These are phyloP conservation scores for Alternaria gaisen DNA, from an alignment of 2,329 filamentous ascomycete species.

Conservation along the genomic window DNA sequence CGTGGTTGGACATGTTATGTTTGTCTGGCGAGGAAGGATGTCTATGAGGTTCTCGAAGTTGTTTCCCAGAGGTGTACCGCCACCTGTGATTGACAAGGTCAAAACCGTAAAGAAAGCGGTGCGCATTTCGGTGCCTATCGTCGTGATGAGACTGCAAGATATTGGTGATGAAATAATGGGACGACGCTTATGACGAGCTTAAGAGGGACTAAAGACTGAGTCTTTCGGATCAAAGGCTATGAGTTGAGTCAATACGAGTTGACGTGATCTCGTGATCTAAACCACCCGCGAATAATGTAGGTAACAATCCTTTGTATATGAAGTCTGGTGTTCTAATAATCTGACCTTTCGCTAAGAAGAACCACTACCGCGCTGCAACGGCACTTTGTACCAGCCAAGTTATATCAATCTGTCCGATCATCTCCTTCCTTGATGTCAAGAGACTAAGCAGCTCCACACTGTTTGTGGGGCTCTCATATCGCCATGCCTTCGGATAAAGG, in stretches of 20 bases:
- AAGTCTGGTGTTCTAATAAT: accelerated
- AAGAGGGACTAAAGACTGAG: neutral
- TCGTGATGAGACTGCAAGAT: neutral
- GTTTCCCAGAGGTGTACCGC: constrained; percentile 18
- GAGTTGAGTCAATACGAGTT: neutral
- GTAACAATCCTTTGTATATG: neutral
- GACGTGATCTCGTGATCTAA: neutral
- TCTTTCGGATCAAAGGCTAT: neutral
- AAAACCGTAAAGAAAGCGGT: constrained; percentile 15
- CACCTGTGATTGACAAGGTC: constrained; percentile 7
- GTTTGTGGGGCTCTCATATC: neutral
- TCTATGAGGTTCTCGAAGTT: constrained; percentile 15
- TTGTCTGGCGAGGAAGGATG: constrained; percentile 28
- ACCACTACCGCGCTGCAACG: neutral
- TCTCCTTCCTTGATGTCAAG: neutral
- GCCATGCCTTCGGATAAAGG: neutral
- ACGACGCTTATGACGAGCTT: accelerated
- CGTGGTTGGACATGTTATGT: constrained; percentile 37
- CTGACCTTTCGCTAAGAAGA: neutral
- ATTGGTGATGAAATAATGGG: neutral
- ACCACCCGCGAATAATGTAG: neutral
- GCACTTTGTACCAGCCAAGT: neutral
- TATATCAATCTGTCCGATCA: neutral
- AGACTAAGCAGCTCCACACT: neutral
- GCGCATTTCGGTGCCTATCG: constrained; percentile 15